Evolutionary conservation across 371 early-diverging fungal genomes (phyloP).

Genomic region (Lichtheimia corymbifera): DNA sequence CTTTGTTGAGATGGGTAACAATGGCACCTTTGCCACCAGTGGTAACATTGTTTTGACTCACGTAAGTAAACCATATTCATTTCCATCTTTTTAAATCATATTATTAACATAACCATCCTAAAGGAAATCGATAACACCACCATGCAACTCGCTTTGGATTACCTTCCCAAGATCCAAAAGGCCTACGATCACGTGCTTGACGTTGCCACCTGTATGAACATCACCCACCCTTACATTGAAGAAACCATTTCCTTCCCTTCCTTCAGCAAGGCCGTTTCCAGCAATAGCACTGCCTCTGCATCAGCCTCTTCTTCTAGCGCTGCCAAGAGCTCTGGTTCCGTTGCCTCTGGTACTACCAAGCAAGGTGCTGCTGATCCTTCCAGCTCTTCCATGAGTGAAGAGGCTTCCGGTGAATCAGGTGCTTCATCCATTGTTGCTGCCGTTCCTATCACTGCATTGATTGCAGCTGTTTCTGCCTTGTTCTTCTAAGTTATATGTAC

Average conservation of each 20-base stretch:
- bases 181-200: constrained; percentile 49
- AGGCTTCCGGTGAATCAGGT: neutral
- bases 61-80: neutral
- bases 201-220: constrained; percentile 55
- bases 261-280: constrained; percentile 17
- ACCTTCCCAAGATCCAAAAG: constrained; percentile 44
- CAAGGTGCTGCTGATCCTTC: neutral
- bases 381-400: neutral
- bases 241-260: constrained; percentile 28
- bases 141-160: constrained; percentile 45
- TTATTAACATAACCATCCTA: no score
- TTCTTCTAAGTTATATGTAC: neutral
- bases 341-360: neutral
- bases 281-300: neutral
- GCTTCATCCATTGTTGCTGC: neutral
- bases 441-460: neutral
- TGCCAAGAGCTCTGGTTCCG: neutral
- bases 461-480: neutral
- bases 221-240: constrained; percentile 54
- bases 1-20: constrained; percentile 43
- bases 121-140: constrained; percentile 52
- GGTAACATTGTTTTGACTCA: constrained; percentile 56
- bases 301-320: neutral
- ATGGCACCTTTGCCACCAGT: constrained; percentile 38
- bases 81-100: no score